phyloP scores from a whole-genome alignment of 495 filamentous ascomycete species.

The Aspergillus wentii region DNA sequence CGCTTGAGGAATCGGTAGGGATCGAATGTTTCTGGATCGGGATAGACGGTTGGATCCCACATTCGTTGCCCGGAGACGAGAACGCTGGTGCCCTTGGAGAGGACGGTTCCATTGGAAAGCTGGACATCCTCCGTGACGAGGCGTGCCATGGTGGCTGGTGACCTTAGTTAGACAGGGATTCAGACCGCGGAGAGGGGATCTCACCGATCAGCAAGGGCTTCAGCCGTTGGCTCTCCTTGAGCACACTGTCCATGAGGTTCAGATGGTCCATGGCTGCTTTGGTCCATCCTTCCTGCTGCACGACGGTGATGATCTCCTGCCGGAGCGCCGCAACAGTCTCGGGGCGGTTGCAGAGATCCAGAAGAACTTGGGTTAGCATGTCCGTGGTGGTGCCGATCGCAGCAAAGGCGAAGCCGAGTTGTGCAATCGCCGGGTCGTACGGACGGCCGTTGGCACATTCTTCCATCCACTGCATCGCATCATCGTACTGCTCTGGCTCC shows the following conservation, averaged over 20 bases:
- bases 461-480: slow-evolving; percentile 16
- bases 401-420: slow-evolving; percentile 15
- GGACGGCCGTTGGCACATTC: slow-evolving; percentile 6
- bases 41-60: slow-evolving; percentile 38
- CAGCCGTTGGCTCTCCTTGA: slow-evolving; percentile 16
- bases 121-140: slow-evolving; percentile 22
- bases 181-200: no score
- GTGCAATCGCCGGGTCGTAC: slow-evolving; percentile 8
- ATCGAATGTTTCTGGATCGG: slow-evolving; percentile 39
- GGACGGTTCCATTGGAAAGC: slow-evolving; percentile 28
- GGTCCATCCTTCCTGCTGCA: slow-evolving; percentile 20
- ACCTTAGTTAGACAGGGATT: background rate
- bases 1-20: slow-evolving; percentile 41
- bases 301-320: slow-evolving; percentile 10
- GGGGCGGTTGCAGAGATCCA: slow-evolving; percentile 33
- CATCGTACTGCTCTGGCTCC: slow-evolving; percentile 2
- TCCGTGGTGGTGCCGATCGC: slow-evolving; percentile 22
- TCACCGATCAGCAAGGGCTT: slow-evolving; percentile 3
- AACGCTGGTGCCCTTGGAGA: slow-evolving; percentile 31
- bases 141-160: slow-evolving; percentile 39
- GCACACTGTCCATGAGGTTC: slow-evolving; percentile 22
- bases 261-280: slow-evolving; percentile 32
- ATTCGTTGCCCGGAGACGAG: slow-evolving; percentile 28
- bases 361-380: slow-evolving; percentile 22
- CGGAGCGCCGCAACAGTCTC: slow-evolving; percentile 16